phyloP scores from a whole-genome alignment of 1,139 yeast genomes.

The Candida albicans region DNA sequence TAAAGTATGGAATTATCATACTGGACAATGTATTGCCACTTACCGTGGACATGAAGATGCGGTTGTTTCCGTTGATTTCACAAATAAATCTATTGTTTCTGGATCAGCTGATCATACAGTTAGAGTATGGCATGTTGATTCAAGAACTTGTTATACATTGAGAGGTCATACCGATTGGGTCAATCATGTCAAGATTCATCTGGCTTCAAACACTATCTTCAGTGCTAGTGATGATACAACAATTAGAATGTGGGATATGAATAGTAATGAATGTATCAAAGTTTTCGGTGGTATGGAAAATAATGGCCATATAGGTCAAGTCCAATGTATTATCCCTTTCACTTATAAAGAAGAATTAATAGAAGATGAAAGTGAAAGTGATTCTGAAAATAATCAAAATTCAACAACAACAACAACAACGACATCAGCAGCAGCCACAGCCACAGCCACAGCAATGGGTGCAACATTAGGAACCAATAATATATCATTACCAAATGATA shows the following conservation, averaged over 20 bases:
- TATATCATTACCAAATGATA: too few species aligned
- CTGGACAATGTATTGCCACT: constrained; percentile 91
- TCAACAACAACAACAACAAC: constrained; percentile 18
- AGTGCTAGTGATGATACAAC: constrained; percentile 92
- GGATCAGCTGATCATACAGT: constrained; percentile 93
- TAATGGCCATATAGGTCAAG: constrained; percentile 80
- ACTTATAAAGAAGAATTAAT: constrained; percentile 56
- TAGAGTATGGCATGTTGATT: constrained; percentile 95
- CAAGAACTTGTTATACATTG: constrained; percentile 86
- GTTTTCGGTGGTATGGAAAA: constrained; percentile 75
- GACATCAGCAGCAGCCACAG: constrained; percentile 3
- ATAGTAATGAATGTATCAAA: constrained; percentile 73
- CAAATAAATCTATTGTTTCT: constrained; percentile 79
- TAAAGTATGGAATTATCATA: constrained; percentile 92
- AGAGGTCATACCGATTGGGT: constrained; percentile 95
- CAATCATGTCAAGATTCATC: constrained; percentile 82
- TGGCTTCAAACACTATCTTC: constrained; percentile 73
- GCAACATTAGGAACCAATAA: background rate
- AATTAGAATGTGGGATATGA: constrained; percentile 91
- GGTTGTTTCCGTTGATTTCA: constrained; percentile 78
- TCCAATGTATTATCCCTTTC: constrained; percentile 85
- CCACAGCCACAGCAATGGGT: background rate
- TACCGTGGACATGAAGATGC: constrained; percentile 90
- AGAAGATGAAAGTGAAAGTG: constrained; percentile 38
- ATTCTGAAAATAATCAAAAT: constrained; percentile 17